Conservation (phyloP, 2,329 filamentous ascomycete genomes). For the Alternaria arborescens region DNA sequence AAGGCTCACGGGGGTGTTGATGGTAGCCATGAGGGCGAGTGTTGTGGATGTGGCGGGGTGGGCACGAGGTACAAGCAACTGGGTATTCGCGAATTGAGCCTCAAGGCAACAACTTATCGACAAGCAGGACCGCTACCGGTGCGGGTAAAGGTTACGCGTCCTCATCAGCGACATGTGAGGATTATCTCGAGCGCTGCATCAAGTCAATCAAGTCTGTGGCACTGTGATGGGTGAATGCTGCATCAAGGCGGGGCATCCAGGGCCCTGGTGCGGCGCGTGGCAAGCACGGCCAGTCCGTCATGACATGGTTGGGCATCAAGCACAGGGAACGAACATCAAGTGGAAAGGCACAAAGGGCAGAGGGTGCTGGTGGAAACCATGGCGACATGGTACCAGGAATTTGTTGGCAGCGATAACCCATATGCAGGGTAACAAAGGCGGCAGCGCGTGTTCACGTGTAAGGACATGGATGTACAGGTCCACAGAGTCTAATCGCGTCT, state of each 20-base stretch:
- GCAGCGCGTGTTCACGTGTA: conserved; percentile 39
- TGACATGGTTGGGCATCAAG: conserved; percentile 27
- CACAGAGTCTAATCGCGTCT: conserved; percentile 17
- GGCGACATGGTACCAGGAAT: background rate
- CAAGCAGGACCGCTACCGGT: conserved; percentile 30
- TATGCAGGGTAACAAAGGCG: conserved; percentile 15
- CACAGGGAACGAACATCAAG: background rate
- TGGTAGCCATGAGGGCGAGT: conserved; percentile 37
- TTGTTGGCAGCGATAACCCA: background rate
- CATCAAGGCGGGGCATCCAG: conserved; percentile 39
- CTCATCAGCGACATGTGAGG: conserved; percentile 39
- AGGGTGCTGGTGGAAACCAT: background rate
- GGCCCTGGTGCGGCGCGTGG: conserved; percentile 7
- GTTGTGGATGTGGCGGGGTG: conserved; percentile 18
- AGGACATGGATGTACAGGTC: conserved; percentile 15
- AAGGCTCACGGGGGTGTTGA: conserved; percentile 69
- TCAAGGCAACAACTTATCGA: conserved; percentile 14
- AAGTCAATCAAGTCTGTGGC: conserved; percentile 16
- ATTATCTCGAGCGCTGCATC: conserved; percentile 24
- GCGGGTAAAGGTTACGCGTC: conserved; percentile 32
- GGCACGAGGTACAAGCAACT: background rate
- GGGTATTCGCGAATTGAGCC: background rate
- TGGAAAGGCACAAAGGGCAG: background rate
- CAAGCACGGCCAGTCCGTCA: conserved; percentile 6
- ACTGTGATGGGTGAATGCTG: conserved; percentile 34